A percentile compares a stretch with the other conserved stretches of the same genome.
These are phyloP conservation scores for Saccharomycopsis sp. DNA, from an alignment of 805 yeast species.

Conservation along the genomic window DNA sequence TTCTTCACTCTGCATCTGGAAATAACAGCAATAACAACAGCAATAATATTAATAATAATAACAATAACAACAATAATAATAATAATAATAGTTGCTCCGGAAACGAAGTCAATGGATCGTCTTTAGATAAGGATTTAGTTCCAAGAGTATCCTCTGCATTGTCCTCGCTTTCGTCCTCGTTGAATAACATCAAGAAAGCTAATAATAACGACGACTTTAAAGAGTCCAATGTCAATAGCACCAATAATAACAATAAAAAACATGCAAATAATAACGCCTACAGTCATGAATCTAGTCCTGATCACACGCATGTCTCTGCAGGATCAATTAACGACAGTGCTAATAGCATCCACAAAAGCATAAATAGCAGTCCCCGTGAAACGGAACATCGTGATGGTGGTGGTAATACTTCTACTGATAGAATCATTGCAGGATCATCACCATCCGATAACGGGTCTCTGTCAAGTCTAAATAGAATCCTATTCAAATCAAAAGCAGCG, in stretches of 20 bases:
- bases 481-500: background rate
- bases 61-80: background rate
- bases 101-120: background rate
- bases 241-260: background rate
- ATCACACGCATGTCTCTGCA: background rate
- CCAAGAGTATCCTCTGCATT: background rate
- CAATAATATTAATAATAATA: background rate
- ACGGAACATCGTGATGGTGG: background rate
- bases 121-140: background rate
- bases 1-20: background rate
- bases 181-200: background rate
- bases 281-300: background rate
- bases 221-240: background rate
- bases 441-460: background rate
- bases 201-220: background rate
- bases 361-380: background rate
- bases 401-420: background rate
- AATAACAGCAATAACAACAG: background rate
- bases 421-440: background rate
- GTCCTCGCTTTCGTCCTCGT: background rate
- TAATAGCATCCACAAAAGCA: background rate
- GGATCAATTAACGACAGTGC: background rate
- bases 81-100: background rate
- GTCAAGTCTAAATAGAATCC: background rate
- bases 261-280: background rate